Evolutionary conservation across 768 basidiomycete species (phyloP), one percentile per base, ranked within the genome.

Genomic region (Leccinum uliginosum): DNA sequence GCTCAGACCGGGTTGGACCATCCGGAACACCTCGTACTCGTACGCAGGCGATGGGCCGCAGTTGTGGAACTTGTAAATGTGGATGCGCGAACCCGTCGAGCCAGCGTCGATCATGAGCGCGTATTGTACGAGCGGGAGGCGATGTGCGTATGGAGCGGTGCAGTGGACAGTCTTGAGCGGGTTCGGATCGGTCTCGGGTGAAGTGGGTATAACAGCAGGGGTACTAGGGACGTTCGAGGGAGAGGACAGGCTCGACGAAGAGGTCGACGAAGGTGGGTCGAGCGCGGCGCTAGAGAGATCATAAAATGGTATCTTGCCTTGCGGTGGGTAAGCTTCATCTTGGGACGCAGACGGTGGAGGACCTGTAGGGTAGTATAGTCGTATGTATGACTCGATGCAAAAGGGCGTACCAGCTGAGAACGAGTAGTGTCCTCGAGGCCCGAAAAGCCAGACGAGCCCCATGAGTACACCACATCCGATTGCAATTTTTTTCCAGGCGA

Each of bases 31-130:
- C 68, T 99, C 97, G 76, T 94, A 94, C 70, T 98, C 96, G 73
- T 90, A 91, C 21, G 77, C 68, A 1, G 93, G 85, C 0, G 88
- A 83, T 0, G 86, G 71, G 0, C 78, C 77, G 76, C 93, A 94
- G 76, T 93, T 86, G 80, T 96, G 81, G 83, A 98, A 98, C 69
- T 97, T 98, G 86, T 98, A 99, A 30, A 98, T 81, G 79, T 99
- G 97, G 66, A 98, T 94, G 17, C 97, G 84, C 0, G 95, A 97
- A 19, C 96, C 97, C 0, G 94, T 97, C 17, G 95, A 98, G 23
- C 97, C 97, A 1, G 97, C 96, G 71, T 99, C 97, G 74, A 98
- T 91, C 86, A 98, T 97, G 65, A 98, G 82, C 0, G 93, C 94
- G 71, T 91, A 99, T 70, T 93, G 92, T 12, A 96, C 87, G 56